Conservation (phyloP, 2,329 filamentous ascomycete species). For the Fusarium sp. region DNA sequence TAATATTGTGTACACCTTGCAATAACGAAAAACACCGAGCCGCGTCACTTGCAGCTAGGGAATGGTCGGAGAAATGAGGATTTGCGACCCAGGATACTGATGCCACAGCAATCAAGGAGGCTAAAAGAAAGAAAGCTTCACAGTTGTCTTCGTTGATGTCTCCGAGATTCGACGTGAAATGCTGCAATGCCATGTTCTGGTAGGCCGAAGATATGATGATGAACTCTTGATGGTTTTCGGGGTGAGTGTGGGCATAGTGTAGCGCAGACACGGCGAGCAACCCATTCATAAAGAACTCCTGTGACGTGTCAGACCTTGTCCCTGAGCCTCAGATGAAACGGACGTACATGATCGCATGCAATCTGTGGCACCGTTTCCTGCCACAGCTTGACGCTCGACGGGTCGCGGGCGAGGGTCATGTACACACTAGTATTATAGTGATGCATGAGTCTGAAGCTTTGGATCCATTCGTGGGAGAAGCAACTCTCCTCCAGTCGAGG, state of each 20-base stretch:
- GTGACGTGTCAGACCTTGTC: neutral
- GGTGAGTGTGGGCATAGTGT: conserved; percentile 23
- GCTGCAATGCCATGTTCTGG: conserved; percentile 26
- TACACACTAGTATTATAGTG: conserved; percentile 24
- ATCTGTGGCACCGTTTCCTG: conserved; percentile 16
- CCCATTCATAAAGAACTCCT: conserved; percentile 37
- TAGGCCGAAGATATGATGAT: conserved; percentile 26
- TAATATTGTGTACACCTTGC: conserved; percentile 25
- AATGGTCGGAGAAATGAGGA: neutral
- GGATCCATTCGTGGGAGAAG: conserved; percentile 20
- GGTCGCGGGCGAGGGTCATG: neutral
- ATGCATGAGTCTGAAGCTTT: conserved; percentile 27
- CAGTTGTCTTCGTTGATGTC: conserved; percentile 22
- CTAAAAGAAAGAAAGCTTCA: conserved; percentile 31
- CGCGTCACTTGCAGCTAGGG: conserved; percentile 1
- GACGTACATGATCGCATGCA: conserved; percentile 25
- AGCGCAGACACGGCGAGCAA: conserved; percentile 27
- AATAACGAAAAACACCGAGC: conserved; percentile 27
- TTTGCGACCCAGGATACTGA: conserved; percentile 25
- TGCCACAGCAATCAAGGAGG: conserved; percentile 24
- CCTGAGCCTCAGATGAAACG: neutral
- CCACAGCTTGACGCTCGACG: conserved; percentile 13
- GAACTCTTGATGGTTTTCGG: conserved; percentile 20
- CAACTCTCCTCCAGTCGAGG: neutral
- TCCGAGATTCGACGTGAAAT: conserved; percentile 15